A percentile compares a stretch with the other conserved stretches of the same genome.
Conservation (phyloP, 169 alveolate species). For the Plasmodium coatneyi region DNA sequence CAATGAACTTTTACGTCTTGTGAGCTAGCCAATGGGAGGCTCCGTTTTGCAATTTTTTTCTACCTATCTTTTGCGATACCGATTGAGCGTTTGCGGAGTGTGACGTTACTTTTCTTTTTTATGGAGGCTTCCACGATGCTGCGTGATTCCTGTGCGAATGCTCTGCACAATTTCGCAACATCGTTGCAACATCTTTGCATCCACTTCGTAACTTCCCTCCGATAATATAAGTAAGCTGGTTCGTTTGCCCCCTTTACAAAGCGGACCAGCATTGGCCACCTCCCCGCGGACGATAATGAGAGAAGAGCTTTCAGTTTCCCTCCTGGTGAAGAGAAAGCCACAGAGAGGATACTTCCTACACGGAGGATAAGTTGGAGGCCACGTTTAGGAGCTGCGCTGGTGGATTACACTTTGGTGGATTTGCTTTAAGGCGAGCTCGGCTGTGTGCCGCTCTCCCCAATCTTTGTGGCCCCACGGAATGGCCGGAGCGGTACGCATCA, state of each 20-base stretch:
- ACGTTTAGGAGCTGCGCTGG: neutral
- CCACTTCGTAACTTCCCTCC: neutral
- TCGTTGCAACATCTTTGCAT: neutral
- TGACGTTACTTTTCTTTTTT: neutral
- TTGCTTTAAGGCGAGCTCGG: neutral
- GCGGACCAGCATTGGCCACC: neutral
- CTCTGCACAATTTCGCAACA: neutral
- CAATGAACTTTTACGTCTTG: neutral
- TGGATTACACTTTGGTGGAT: neutral
- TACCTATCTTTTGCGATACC: neutral
- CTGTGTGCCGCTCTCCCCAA: neutral
- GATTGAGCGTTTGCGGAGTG: neutral
- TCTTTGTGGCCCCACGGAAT: neutral
- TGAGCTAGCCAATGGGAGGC: neutral
- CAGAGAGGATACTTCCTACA: neutral
- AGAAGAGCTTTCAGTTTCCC: neutral
- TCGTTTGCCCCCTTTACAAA: neutral
- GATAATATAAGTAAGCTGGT: neutral
- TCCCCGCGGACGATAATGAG: neutral
- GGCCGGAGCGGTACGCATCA: neutral
- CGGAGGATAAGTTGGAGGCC: neutral
- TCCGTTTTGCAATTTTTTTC: neutral
- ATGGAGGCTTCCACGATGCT: neutral
- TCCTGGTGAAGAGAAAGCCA: neutral
- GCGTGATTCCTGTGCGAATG: neutral